Conservation (phyloP, 257 asterid genomes). For the Petunia axillaris region DNA sequence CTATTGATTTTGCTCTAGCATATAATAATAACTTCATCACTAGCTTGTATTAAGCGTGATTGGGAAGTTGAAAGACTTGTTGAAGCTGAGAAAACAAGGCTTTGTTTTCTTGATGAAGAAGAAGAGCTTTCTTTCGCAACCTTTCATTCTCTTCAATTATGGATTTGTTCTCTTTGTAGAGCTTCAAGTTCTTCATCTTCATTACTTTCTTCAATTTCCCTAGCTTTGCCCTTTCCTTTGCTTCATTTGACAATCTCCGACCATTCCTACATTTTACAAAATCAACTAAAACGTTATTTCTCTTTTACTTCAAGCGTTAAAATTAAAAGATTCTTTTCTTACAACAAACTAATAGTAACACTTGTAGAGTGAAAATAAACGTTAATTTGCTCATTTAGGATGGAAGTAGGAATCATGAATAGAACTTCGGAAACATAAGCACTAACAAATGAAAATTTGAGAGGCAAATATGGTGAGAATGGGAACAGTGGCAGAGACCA, state of each 20-base stretch:
- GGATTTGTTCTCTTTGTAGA: conserved; percentile 40
- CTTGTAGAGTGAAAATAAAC: neutral
- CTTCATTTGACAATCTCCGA: conserved; percentile 27
- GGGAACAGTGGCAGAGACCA: no score
- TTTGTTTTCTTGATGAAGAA: conserved; percentile 46
- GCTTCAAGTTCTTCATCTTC: conserved; percentile 44
- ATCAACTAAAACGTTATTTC: neutral
- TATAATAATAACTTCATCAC: neutral
- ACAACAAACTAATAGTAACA: neutral
- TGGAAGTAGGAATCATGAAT: no score
- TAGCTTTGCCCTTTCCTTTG: conserved; percentile 21
- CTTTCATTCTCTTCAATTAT: conserved; percentile 45
- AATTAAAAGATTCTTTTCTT: neutral
- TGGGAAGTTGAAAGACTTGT: neutral
- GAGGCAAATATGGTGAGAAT: no score
- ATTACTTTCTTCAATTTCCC: conserved; percentile 34
- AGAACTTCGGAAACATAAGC: no score
- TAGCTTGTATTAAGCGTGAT: neutral
- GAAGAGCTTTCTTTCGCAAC: conserved; percentile 35
- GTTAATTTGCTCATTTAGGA: neutral
- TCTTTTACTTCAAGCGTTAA: neutral
- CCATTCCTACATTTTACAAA: conserved; percentile 23
- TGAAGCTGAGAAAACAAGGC: conserved; percentile 35
- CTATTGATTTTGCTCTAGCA: neutral
- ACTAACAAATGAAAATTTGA: no score